A percentile compares a stretch with the other conserved stretches of the same genome.
Evolutionary conservation across 2,329 filamentous ascomycete genomes (phyloP).

Genomic region (Trichoderma cornu-damae): DNA sequence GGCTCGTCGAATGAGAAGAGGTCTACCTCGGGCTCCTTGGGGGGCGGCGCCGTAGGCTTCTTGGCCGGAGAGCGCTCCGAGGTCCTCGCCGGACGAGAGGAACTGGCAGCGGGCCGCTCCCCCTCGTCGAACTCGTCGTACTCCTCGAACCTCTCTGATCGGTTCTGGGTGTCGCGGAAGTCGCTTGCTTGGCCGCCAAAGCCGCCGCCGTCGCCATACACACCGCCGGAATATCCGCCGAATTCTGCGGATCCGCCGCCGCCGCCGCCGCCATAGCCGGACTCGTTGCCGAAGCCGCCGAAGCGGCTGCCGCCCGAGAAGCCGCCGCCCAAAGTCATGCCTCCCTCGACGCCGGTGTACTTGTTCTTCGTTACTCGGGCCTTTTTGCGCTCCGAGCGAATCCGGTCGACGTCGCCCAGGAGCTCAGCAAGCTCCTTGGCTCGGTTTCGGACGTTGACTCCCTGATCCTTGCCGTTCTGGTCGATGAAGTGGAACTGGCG

Average conservation of each 20-base stretch:
- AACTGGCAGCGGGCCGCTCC: slow-evolving; percentile 41
- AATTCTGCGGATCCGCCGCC: slow-evolving; percentile 50
- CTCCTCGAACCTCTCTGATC: slow-evolving; percentile 81
- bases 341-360: slow-evolving; percentile 90
- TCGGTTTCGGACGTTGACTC: slow-evolving; percentile 93
- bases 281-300: slow-evolving; percentile 89
- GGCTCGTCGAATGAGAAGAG: slow-evolving; percentile 89
- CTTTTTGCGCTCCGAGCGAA: slow-evolving; percentile 81
- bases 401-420: slow-evolving; percentile 85
- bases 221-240: slow-evolving; percentile 61
- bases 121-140: slow-evolving; percentile 95
- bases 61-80: slow-evolving; percentile 32
- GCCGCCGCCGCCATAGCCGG: slow-evolving; percentile 55
- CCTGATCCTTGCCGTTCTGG: slow-evolving; percentile 94
- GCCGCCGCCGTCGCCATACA: slow-evolving; percentile 94
- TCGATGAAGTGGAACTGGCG: slow-evolving; percentile 98
- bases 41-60: slow-evolving; percentile 53
- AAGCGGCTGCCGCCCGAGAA: slow-evolving; percentile 60
- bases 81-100: slow-evolving; percentile 38
- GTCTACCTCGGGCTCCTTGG: slow-evolving; percentile 85
- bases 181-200: slow-evolving; percentile 71
- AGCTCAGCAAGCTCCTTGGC: slow-evolving; percentile 94
- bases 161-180: slow-evolving; percentile 58
- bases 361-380: slow-evolving; percentile 85
- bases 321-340: slow-evolving; percentile 56